Evolutionary conservation across 2,329 filamentous ascomycete species (phyloP).

Genomic region (Monosporascus sp.): DNA sequence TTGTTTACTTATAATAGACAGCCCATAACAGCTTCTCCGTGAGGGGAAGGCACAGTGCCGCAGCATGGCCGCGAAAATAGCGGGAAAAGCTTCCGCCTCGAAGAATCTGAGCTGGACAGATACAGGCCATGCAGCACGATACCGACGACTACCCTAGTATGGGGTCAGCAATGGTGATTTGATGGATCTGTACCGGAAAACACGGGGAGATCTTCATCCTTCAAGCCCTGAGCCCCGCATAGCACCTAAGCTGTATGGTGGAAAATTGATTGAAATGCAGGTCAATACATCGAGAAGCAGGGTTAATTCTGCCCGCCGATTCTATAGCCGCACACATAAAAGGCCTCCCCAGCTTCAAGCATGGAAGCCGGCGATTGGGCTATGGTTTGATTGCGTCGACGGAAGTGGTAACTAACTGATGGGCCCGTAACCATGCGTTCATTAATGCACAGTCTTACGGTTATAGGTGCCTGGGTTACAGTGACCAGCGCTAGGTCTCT

Average conservation of each 20-base stretch:
- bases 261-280: neutral
- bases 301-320: neutral
- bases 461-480: neutral
- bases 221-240: neutral
- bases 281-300: neutral
- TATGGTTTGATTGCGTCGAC: neutral
- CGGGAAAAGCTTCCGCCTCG: too few species aligned
- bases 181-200: too few species aligned
- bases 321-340: neutral
- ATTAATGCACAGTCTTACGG: neutral
- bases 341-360: neutral
- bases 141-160: too few species aligned
- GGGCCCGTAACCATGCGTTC: neutral
- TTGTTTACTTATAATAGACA: too few species aligned
- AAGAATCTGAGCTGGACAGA: too few species aligned
- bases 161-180: too few species aligned
- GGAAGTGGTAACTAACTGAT: too few species aligned
- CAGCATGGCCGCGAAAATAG: too few species aligned
- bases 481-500: conserved; percentile 8
- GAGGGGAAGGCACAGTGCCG: too few species aligned
- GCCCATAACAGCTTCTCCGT: too few species aligned
- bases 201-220: too few species aligned
- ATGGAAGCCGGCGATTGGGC: neutral
- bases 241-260: neutral
- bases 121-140: too few species aligned